Conservation (phyloP, 768 basidiomycete genomes). For the Pholiota molesta region DNA sequence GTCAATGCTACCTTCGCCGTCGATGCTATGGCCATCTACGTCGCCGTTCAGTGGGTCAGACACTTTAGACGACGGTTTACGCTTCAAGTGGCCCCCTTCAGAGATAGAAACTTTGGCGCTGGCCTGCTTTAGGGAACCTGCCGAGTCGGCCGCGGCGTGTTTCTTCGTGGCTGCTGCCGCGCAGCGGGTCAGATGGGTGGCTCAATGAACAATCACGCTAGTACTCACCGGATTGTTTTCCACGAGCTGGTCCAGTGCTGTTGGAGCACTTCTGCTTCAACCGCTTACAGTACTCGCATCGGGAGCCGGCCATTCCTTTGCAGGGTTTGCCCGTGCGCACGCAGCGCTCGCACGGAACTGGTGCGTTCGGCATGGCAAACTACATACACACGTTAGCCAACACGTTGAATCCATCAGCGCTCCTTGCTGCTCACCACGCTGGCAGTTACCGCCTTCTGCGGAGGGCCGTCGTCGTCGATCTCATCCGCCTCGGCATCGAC, state of each 20-base stretch:
- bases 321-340: conserved; percentile 44
- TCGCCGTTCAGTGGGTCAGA: conserved; percentile 22
- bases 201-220: conserved; percentile 8
- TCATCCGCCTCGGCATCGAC: conserved; percentile 34
- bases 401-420: conserved; percentile 6
- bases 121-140: conserved; percentile 20
- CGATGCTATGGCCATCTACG: conserved; percentile 24
- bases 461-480: conserved; percentile 30
- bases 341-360: conserved; percentile 48
- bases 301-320: conserved; percentile 43
- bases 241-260: conserved; percentile 44
- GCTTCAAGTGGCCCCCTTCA: conserved; percentile 25
- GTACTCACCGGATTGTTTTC: conserved; percentile 40
- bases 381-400: conserved; percentile 15
- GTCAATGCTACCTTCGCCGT: conserved; percentile 37
- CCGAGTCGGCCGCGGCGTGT: conserved; percentile 17
- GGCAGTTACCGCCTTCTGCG: conserved; percentile 17
- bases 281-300: conserved; percentile 49
- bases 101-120: conserved; percentile 7
- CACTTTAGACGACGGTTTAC: conserved; percentile 29
- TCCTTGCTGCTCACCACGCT: conserved; percentile 20
- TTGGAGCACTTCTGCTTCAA: conserved; percentile 52
- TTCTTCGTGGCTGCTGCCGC: conserved; percentile 25
- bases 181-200: conserved; percentile 8
- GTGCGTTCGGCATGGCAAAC: conserved; percentile 31